A percentile compares a stretch with the other conserved stretches of the same genome.
phyloP scores from a whole-genome alignment of 139 green algal species.

The Chlorella sp. region DNA sequence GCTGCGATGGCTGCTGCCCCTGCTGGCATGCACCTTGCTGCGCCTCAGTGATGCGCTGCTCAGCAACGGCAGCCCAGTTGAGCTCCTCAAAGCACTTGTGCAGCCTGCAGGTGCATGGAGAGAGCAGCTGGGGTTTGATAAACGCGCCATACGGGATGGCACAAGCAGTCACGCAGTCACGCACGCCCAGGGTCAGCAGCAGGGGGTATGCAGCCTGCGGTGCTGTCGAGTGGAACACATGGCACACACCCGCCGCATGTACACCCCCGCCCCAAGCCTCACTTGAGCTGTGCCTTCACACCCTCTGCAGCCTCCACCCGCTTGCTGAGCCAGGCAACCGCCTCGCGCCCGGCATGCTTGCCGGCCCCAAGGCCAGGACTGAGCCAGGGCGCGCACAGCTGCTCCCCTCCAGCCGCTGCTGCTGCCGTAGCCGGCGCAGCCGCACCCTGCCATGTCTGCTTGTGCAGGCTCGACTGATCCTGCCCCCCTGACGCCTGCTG shows the following conservation, averaged over 20 bases:
- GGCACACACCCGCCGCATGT: too few relatives aligned
- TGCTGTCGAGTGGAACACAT: too few relatives aligned
- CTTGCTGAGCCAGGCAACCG: constrained; percentile 9
- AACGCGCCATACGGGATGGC: too few relatives aligned
- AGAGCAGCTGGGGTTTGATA: neutral
- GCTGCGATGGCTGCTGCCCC: neutral
- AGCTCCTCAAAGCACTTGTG: neutral
- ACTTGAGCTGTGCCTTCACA: constrained; percentile 13
- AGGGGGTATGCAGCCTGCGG: too few relatives aligned
- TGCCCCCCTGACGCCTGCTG: neutral
- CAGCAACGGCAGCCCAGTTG: neutral
- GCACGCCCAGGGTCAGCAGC: too few relatives aligned
- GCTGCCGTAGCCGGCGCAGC: neutral
- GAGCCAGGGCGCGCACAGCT: neutral
- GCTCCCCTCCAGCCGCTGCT: neutral
- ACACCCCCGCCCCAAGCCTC: neutral
- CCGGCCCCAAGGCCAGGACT: neutral
- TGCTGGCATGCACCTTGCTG: neutral
- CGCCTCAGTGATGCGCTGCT: neutral
- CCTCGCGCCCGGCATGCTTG: neutral
- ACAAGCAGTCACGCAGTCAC: too few relatives aligned
- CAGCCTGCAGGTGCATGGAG: neutral
- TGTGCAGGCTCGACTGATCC: neutral
- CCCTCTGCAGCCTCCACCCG: constrained; percentile 34
- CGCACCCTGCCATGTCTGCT: neutral